A percentile compares a stretch with the other conserved stretches of the same genome.
phyloP scores from a whole-genome alignment of 2,329 filamentous ascomycete genomes.

The Colletotrichum eleusines region DNA sequence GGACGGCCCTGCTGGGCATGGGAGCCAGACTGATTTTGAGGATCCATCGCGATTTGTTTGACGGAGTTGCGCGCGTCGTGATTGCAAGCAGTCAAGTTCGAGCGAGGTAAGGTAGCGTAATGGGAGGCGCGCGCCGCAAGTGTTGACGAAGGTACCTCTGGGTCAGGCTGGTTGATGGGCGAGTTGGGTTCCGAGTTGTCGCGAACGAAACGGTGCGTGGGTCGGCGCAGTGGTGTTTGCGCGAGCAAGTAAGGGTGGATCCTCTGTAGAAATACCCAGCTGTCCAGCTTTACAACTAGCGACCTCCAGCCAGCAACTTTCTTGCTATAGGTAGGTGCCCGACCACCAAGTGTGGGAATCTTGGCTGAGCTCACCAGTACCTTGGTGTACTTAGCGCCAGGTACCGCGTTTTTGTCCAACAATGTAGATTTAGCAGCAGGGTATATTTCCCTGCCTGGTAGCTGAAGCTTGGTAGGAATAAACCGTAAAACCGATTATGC shows the following conservation, averaged over 20 bases:
- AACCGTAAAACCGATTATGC: no score
- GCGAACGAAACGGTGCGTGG: constrained; percentile 3
- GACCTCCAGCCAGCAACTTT: neutral
- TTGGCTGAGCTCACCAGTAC: neutral
- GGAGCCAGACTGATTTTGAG: constrained; percentile 48
- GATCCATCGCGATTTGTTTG: constrained; percentile 51
- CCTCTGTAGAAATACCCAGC: neutral
- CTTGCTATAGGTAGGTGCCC: neutral
- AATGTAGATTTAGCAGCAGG: no score
- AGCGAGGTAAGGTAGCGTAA: neutral
- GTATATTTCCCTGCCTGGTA: neutral
- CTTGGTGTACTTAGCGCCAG: neutral
- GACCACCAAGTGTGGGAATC: neutral
- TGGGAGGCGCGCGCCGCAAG: constrained; percentile 4
- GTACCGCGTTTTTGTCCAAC: neutral
- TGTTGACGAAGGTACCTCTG: constrained; percentile 8
- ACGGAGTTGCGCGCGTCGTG: constrained; percentile 18
- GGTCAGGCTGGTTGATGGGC: neutral
- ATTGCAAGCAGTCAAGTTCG: neutral
- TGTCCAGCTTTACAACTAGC: neutral
- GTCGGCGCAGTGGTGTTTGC: neutral
- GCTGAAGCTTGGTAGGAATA: neutral
- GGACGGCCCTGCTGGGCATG: constrained; percentile 66
- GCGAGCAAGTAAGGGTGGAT: neutral
- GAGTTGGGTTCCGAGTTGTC: constrained; percentile 1